phyloP scores from a whole-genome alignment of 2,329 filamentous ascomycete species.

The Hymenoscyphus occultus region DNA sequence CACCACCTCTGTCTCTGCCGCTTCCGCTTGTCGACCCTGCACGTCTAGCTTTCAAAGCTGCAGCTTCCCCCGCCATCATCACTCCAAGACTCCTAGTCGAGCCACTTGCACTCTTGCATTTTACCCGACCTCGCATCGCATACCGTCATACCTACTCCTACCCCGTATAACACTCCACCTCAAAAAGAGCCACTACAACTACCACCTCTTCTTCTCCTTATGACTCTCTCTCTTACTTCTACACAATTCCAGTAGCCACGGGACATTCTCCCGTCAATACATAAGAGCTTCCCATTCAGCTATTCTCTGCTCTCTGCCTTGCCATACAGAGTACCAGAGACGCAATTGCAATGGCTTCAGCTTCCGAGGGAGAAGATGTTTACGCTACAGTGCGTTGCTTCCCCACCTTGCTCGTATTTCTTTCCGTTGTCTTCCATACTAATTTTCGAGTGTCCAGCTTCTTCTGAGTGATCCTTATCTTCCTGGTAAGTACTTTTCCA shows the following conservation, averaged over 20 bases:
- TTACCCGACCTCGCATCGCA: not conserved
- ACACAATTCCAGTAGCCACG: not conserved
- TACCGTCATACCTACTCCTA: too few species aligned
- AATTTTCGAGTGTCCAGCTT: constrained; percentile 56
- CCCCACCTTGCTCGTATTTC: not conserved
- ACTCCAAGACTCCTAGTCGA: not conserved
- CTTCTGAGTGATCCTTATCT: constrained; percentile 90
- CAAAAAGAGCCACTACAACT: not conserved
- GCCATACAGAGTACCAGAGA: constrained; percentile 2
- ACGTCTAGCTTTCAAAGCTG: not conserved
- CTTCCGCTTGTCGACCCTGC: too few species aligned
- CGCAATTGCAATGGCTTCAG: constrained; percentile 39
- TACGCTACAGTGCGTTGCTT: constrained; percentile 57
- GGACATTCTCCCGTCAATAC: not conserved
- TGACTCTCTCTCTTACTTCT: not conserved
- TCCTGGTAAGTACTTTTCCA: constrained; percentile 64
- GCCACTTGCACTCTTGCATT: not conserved
- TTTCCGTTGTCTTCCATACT: constrained; percentile 3
- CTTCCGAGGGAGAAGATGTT: constrained; percentile 50
- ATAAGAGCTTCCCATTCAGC: not conserved
- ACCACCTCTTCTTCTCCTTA: not conserved
- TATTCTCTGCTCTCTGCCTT: constrained; percentile 1
- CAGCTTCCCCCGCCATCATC: constrained; percentile 5
- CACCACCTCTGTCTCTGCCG: too few species aligned
- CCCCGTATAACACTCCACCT: not conserved